phyloP scores from a whole-genome alignment of 495 filamentous ascomycete species.

The Aspergillus nanangensis region DNA sequence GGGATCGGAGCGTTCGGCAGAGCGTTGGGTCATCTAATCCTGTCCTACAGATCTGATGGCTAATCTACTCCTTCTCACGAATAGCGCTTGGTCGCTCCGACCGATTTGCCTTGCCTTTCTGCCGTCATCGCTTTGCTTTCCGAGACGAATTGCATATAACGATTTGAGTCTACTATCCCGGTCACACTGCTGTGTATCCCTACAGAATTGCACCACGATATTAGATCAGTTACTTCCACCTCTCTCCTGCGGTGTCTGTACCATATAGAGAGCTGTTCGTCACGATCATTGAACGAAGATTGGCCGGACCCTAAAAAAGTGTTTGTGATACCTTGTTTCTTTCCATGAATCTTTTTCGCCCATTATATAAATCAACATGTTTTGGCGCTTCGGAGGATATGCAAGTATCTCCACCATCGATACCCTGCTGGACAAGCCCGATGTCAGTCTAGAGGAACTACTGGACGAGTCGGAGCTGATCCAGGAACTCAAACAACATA shows the following conservation, averaged over 20 bases:
- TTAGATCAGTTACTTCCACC: conserved; percentile 6
- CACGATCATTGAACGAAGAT: conserved; percentile 21
- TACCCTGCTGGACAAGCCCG: conserved; percentile 89
- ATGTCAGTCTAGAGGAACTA: conserved; percentile 91
- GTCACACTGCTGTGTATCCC: no score
- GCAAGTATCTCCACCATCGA: conserved; percentile 95
- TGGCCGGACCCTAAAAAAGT: conserved; percentile 10
- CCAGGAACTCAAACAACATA: conserved; percentile 96
- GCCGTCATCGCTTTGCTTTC: conserved; percentile 4
- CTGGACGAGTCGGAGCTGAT: conserved; percentile 94
- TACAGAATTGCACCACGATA: conserved; percentile 8
- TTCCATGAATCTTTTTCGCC: conserved; percentile 39
- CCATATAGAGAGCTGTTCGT: conserved; percentile 27
- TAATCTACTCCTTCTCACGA: conserved; percentile 14
- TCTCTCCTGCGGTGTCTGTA: conserved; percentile 18
- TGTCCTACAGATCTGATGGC: conserved; percentile 14
- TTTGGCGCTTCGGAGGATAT: conserved; percentile 98
- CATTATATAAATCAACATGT: conserved; percentile 69
- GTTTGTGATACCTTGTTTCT: conserved; percentile 16
- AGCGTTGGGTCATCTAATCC: no score
- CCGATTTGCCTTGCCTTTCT: conserved; percentile 12
- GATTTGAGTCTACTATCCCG: no score
- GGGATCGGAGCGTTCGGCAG: no score
- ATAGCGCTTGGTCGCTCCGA: conserved; percentile 35
- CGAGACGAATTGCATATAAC: conserved; percentile 9